Evolutionary conservation across 108 stramenopile genomes (phyloP).

Genomic region (Parietichytrium sp.): DNA sequence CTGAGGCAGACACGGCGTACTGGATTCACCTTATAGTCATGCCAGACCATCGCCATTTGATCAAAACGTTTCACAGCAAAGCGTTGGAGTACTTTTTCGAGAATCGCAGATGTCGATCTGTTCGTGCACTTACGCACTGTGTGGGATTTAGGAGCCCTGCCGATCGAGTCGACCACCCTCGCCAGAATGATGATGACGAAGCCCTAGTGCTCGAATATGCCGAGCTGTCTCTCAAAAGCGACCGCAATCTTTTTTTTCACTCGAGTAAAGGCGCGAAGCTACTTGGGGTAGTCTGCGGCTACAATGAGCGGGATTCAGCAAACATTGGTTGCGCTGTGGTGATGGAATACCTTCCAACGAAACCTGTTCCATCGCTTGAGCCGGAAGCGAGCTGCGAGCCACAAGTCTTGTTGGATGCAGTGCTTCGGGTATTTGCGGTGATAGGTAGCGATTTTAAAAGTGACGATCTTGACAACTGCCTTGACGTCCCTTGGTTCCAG

Average conservation of each 20-base stretch:
- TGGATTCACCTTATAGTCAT: background rate
- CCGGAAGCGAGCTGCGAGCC: too few species aligned
- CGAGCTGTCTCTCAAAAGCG: background rate
- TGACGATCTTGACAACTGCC: too few species aligned
- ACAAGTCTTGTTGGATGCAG: too few species aligned
- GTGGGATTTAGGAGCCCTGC: too few species aligned
- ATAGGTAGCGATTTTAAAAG: too few species aligned
- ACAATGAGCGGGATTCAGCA: background rate
- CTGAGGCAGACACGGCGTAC: background rate
- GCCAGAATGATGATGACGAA: background rate
- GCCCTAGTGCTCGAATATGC: too few species aligned
- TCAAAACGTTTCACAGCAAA: background rate
- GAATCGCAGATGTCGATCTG: background rate
- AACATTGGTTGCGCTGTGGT: background rate
- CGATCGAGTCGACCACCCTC: too few species aligned
- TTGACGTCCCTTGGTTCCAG: conserved; percentile 22
- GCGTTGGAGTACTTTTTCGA: conserved; percentile 16
- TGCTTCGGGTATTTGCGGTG: too few species aligned
- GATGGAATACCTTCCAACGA: conserved; percentile 29
- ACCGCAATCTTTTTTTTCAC: conserved; percentile 15
- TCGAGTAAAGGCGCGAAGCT: background rate
- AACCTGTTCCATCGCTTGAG: too few species aligned
- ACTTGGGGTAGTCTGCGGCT: background rate
- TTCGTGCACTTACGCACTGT: conserved; percentile 21
- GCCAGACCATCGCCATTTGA: background rate